Base-by-base conservation (phyloP, 176 grass and related monocot genomes). In the sorghum (Sorghum bicolor) region DNA sequence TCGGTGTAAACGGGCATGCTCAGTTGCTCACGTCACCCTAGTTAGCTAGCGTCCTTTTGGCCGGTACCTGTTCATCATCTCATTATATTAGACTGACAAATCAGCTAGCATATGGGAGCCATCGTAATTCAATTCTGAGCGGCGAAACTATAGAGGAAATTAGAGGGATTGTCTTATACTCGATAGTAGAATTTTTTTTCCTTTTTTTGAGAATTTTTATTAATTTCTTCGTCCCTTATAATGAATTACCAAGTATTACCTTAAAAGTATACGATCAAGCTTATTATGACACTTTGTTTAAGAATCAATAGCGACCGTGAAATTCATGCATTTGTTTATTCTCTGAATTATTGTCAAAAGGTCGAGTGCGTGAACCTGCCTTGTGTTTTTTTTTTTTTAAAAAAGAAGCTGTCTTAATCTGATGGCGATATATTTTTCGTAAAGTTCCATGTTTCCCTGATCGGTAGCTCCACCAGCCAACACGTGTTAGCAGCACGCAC, bases 1-100 rank as follows among this genome's bases (percentile, higher is more conserved):
- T 44, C 43, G 28, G 77, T 79, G 76, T 79, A 78, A 78, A 17
- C 76, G 24, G 33, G 53, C 37, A 61, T 50, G 47, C 47, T 50
- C 47, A 50, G 47, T 17, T 48, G 44, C 45, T 9, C 64, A 31
- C 8, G 17, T 19, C 26, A 52, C 28, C 26, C 10, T 17, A 2
- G 22, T 2, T 57, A 22, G 20, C 22, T 24, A 58, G 22, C 16
- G 0, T 29, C 8, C 7, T 52, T 26, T 74, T 50, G 40, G 68
- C 37, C 36, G 22, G 20, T 37, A 37, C 16, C 36, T 70, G 22
- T 12, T 40, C 22, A 40, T 70, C 67, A 6, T 14, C 36, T 36
- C 17, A 53, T 53, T 53, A 53, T 1, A 17, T 34, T 36, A 37
- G 32, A 37, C 32, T 7, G 65, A 67, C 32, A 67, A 67, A 37